Base-by-base conservation (phyloP, 306 rosid species). In the Quercus robur region DNA sequence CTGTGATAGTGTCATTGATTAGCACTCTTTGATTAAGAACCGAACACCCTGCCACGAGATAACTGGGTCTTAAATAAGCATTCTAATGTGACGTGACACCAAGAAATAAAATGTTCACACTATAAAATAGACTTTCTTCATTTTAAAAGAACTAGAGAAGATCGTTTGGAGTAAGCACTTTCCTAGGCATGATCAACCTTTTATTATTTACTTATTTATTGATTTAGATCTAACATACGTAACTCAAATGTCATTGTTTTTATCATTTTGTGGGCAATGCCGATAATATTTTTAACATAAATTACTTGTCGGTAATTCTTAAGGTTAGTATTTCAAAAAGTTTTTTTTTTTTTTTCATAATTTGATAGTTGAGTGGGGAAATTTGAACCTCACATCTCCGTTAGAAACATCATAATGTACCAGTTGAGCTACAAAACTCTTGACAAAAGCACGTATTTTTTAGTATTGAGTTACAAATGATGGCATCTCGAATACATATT, bases 381-480 rank as follows among this genome's bases (percentile, higher is more conserved):
- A 0, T 38, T 38, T 38, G 3, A 38, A 6, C 0, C 2, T 38
- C 0, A 38, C 2, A 6, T 38, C 11, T 38, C 11, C 1, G 0
- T 7, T 38, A 6, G 2, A 38, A 38, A 6, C 44, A 38, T 38
- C 10, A 38, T 35, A 35, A 6, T 38, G 0, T 11, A 38, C 1
- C 3, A 38, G 3, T 38, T 7, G 11, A 7, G 46, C 0, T 38
- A 38, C 11, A 38, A 38, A 38, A 7, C 11, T 7, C 11, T 38
- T 38, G 11, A 0, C 46, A 38, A 38, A 7, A 38, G 0, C 46
- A 38, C 3, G 0, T 38, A 38, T 38, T 8, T 38, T 38, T 38
- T 38, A 2, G 46, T 38, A 38, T 38, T 38, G 2, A 38, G 46
- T 38, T 38, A 7, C 46, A 7, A 6, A 41, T 41, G 46, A 8